phyloP scores from a whole-genome alignment of 1,284 basidiomycete species.

The Trametes hirsuta region DNA sequence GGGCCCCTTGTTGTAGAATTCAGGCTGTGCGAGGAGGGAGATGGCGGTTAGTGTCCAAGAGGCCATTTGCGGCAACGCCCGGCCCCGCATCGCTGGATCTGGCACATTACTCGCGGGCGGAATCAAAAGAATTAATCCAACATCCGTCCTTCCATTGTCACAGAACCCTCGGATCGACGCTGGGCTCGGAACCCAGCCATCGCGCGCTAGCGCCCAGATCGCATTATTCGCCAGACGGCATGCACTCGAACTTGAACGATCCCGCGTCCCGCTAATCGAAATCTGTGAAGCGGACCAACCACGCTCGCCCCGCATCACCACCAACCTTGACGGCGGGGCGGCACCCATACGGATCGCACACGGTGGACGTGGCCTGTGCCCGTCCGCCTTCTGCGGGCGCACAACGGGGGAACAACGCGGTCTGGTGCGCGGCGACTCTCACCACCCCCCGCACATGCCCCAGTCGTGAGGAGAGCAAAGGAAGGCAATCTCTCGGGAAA shows the following conservation, averaged over 20 bases:
- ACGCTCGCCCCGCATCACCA: conserved; percentile 3
- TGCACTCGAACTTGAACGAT: conserved; percentile 5
- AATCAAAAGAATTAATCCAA: conserved; percentile 11
- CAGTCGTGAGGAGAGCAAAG: conserved; percentile 13
- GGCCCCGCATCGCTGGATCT: conserved; percentile 14
- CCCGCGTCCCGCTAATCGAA: conserved; percentile 9
- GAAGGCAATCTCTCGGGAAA: conserved; percentile 26
- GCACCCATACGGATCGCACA: conserved; percentile 1
- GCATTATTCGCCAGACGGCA: conserved; percentile 19
- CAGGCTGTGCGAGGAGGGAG: conserved; percentile 26
- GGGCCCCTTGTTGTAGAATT: conserved; percentile 18
- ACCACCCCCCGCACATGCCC: conserved; percentile 13
- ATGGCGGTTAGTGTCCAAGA: conserved; percentile 25
- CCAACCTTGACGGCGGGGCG: conserved; percentile 4
- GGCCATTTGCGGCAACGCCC: conserved; percentile 20
- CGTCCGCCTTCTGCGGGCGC: conserved; percentile 1
- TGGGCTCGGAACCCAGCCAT: conserved; percentile 16
- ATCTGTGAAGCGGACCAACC: conserved; percentile 13
- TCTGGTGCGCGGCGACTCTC: conserved; percentile 10
- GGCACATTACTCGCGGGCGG: conserved; percentile 15
- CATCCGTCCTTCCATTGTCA: conserved; percentile 17
- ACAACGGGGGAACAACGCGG: conserved; percentile 15
- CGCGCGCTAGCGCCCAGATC: conserved; percentile 13
- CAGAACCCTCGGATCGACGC: conserved; percentile 27
- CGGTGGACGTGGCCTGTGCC: not conserved